Base-by-base conservation (phyloP, 805 yeast genomes). In the fission yeast (Schizosaccharomyces pombe) region DNA sequence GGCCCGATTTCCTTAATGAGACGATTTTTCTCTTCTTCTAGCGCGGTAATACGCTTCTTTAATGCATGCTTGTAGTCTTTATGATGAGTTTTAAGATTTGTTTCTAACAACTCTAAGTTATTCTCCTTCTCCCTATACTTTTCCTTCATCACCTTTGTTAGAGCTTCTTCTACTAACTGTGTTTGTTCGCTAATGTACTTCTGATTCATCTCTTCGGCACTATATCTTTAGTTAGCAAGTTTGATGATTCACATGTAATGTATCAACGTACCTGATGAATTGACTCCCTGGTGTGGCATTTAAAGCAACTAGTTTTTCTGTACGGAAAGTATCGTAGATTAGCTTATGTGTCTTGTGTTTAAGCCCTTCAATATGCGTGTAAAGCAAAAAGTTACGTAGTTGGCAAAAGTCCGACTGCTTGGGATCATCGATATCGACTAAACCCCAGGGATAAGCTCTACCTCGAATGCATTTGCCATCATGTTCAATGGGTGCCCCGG, bases 111-210 rank as follows among this genome's bases (percentile, higher is more conserved):
- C 14, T 19, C 49, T 5, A 43, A 24, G n/a, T 5, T 22, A 30
- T 43, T 43, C 26, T 91, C 98, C 71, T 91, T 98, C 52, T 84
- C 83, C 71, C 89, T 87, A 57, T 91, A 85, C 72, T 91, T 96
- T 67, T 87, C 96, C 5, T 96, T 89, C 70, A 91, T 89, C 68
- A 83, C 82, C 70, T 84, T 82, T 75, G 91, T 85, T 65, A 91
- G 74, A 33, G 87, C 82, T 66, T 85, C 91, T 69, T 91, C 98
- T 67, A 89, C 97, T 68, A 91, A 96, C 68, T 85, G 82, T 72
- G 83, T 89, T 69, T 85, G 82, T 53, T 97, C 97, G 67, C 89
- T 86, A 19, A 43, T 19, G 26, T 43, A 43, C 26, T 43, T 16
- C 30, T 43, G 14, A 22, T 22, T 26, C 5, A 43, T 8, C 26